A percentile compares a stretch with the other conserved stretches of the same genome.
Conservation (phyloP, 2,329 filamentous ascomycete species). For the Microdochium bolleyi region DNA sequence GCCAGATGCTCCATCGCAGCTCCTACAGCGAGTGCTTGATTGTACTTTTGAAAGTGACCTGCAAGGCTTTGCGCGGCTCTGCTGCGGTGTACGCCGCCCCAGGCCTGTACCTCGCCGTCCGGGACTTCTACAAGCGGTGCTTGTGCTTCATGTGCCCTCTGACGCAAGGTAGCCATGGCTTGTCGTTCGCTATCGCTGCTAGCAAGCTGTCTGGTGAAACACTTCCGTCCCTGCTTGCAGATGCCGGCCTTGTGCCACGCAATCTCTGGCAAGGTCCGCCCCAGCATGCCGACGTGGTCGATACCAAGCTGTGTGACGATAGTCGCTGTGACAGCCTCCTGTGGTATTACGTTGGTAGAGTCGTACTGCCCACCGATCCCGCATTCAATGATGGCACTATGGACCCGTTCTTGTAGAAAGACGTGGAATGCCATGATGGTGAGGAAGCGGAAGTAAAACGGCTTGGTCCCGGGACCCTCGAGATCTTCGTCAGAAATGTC, state of each 20-base stretch:
- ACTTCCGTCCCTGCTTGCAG: conserved; percentile 59
- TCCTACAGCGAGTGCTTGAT: conserved; percentile 48
- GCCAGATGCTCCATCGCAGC: conserved; percentile 51
- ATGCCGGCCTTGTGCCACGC: conserved; percentile 90
- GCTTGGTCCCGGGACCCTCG: conserved; percentile 57
- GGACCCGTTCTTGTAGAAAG: conserved; percentile 69
- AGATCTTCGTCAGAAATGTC: conserved; percentile 1
- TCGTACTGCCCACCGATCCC: conserved; percentile 94
- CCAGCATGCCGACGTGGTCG: conserved; percentile 77
- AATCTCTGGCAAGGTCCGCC: conserved; percentile 70
- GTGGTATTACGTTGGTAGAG: conserved; percentile 73
- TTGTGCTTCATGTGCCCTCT: conserved; percentile 50
- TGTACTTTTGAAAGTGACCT: conserved; percentile 47
- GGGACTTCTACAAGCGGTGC: conserved; percentile 33
- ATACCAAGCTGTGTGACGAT: conserved; percentile 77
- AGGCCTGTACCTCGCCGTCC: conserved; percentile 26
- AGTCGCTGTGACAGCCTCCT: conserved; percentile 55
- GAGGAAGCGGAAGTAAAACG: conserved; percentile 87
- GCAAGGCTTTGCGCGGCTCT: conserved; percentile 27
- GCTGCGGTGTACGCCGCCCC: conserved; percentile 26
- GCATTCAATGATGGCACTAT: conserved; percentile 79
- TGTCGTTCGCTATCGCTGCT: conserved; percentile 32
- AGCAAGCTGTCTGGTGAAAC: conserved; percentile 53
- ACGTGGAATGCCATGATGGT: conserved; percentile 83
- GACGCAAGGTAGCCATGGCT: conserved; percentile 41